phyloP scores from a whole-genome alignment of 2,329 filamentous ascomycete species.

The Fusarium sp. region DNA sequence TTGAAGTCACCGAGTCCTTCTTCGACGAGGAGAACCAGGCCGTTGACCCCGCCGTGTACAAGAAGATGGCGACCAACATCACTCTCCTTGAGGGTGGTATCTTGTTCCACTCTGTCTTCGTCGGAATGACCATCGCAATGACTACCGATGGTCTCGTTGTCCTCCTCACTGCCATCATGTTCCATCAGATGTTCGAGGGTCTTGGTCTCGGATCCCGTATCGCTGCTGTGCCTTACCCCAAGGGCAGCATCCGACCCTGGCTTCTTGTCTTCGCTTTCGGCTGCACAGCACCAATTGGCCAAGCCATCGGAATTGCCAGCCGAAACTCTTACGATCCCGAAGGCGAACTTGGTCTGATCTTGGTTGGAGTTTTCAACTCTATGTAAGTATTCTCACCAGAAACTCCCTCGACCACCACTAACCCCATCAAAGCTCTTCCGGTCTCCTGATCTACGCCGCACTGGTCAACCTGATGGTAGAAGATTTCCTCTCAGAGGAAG shows the following conservation, averaged over 20 bases:
- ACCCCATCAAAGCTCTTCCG: slow-evolving; percentile 62
- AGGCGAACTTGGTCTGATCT: slow-evolving; percentile 72
- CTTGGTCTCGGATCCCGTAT: slow-evolving; percentile 79
- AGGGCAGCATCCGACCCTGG: slow-evolving; percentile 70
- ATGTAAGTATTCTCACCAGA: slow-evolving; percentile 59
- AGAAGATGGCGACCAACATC: slow-evolving; percentile 78
- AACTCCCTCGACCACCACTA: not conserved
- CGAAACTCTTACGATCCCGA: slow-evolving; percentile 71
- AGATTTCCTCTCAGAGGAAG: slow-evolving; percentile 73
- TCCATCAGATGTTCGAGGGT: slow-evolving; percentile 78
- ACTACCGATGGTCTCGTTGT: slow-evolving; percentile 75
- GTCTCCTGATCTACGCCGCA: slow-evolving; percentile 71
- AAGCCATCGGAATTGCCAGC: slow-evolving; percentile 71
- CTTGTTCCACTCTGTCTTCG: slow-evolving; percentile 82
- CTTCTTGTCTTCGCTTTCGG: slow-evolving; percentile 72
- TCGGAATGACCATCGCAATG: slow-evolving; percentile 79
- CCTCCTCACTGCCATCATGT: slow-evolving; percentile 76
- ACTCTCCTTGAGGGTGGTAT: slow-evolving; percentile 82
- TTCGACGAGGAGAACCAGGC: slow-evolving; percentile 60
- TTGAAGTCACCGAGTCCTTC: slow-evolving; percentile 49
- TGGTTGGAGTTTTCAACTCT: slow-evolving; percentile 74
- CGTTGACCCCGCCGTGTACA: slow-evolving; percentile 62
- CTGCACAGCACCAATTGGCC: slow-evolving; percentile 73
- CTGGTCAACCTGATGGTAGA: slow-evolving; percentile 73
- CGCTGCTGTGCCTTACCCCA: slow-evolving; percentile 72